A percentile compares a stretch with the other conserved stretches of the same genome.
Evolutionary conservation across 2,329 filamentous ascomycete species (phyloP).

Genomic region (Camillea tinctor): DNA sequence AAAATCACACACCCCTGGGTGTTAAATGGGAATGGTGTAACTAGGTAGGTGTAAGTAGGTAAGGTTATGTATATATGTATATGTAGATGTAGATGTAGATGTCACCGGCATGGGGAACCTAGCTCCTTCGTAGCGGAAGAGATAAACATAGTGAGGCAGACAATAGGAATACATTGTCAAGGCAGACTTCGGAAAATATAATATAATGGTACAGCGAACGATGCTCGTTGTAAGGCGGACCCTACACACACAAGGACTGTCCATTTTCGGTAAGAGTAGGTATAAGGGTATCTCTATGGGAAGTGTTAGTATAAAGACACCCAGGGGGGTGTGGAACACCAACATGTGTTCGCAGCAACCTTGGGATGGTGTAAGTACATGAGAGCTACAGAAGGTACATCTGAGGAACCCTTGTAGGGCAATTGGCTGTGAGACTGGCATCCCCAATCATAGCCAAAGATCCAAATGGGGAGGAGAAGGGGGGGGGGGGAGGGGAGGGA

Average conservation of each 20-base stretch:
- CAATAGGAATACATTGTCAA: not conserved
- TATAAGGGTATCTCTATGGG: not conserved
- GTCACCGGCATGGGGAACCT: not conserved
- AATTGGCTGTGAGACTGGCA: not conserved
- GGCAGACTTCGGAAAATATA: not conserved
- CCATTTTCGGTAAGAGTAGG: not conserved
- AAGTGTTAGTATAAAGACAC: not conserved
- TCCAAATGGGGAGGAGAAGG: not conserved
- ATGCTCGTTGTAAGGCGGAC: not conserved
- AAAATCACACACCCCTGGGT: not conserved
- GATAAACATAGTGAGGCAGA: not conserved
- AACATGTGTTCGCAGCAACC: not conserved
- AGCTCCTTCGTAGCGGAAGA: not conserved
- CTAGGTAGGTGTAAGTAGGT: too few species aligned
- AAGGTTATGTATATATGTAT: too few species aligned
- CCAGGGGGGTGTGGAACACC: not conserved
- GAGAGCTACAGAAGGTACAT: not conserved
- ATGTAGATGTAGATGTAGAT: not conserved
- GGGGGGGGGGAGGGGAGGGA: too few species aligned
- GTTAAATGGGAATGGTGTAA: not conserved
- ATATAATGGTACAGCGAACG: not conserved
- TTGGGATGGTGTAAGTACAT: not conserved
- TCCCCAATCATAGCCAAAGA: not conserved
- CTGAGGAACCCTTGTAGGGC: not conserved
- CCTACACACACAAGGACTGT: not conserved